Evolutionary conservation across 768 basidiomycete genomes (phyloP), one percentile per base, ranked within the genome.

Genomic region (Pleurotus ostreatus): DNA sequence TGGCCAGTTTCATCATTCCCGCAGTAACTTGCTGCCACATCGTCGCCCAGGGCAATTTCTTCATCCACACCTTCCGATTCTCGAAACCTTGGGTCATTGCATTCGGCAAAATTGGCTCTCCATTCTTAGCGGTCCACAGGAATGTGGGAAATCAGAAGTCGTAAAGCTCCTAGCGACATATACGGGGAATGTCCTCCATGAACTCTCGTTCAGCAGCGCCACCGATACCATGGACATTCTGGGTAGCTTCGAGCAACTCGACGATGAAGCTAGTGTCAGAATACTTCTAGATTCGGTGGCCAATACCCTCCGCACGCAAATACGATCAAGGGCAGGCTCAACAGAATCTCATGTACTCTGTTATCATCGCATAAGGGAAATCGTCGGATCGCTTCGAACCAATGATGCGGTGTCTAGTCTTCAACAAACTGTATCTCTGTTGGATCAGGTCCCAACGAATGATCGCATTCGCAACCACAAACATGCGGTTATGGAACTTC

Each of bases 141-240:
- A 81, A 40, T 79, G 79, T 57, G 96, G 97, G 46, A 99, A 99
- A 74, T 89, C 90, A 4, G 77, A 78, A 30, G 66, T 93, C 41
- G 78, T 94, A 15, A 80, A 85, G 55, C 73, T 80, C 4, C 67
- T 95, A 44, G 92, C 95, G 34, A 71, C 82, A 51, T 71, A 86
- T 38, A 81, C 82, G 34, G 96, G 97, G 22, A 79, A 82, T 49
- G 45, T 68, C 20, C 78, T 98, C 1, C 77, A 76, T 18, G 91
- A 93, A 67, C 79, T 97, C 46, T 76, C 84, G 15, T 75, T 98
- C 65, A 95, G 90, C 67, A 86, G 81, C 57, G 86, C 91, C 5
- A 94, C 92, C 2, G 97, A 99, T 67, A 91, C 94, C 1, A 86
- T 87, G 68, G 97, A 99, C 70, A 86, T 99, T 34, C 73, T 99